Evolutionary conservation across 2,329 filamentous ascomycete genomes (phyloP).

Genomic region (Aspergillus floridensis): DNA sequence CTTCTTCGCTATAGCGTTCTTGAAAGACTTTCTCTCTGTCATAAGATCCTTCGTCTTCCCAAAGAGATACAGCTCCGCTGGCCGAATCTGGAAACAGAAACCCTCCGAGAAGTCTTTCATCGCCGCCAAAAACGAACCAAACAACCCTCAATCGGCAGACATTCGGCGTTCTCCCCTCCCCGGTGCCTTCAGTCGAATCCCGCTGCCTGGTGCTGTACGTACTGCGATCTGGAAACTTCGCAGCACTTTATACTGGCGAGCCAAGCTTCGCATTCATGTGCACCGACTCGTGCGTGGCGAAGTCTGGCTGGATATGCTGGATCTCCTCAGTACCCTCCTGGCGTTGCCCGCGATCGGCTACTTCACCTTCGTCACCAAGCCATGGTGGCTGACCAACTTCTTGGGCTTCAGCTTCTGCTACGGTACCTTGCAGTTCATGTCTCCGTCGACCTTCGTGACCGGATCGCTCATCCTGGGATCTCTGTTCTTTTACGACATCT

Average conservation of each 20-base stretch:
- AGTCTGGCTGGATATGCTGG: slow-evolving; percentile 43
- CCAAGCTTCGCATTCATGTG: slow-evolving; percentile 52
- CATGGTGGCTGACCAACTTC: slow-evolving; percentile 77
- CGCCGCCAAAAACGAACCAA: slow-evolving; percentile 11
- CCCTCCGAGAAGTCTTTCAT: slow-evolving; percentile 33
- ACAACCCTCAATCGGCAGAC: slow-evolving; percentile 15
- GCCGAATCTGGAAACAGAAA: slow-evolving; percentile 49
- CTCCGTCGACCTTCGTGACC: slow-evolving; percentile 81
- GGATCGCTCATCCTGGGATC: slow-evolving; percentile 73
- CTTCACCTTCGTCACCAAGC: slow-evolving; percentile 60
- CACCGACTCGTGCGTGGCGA: slow-evolving; percentile 51
- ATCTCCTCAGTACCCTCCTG: slow-evolving; percentile 56
- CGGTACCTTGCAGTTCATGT: slow-evolving; percentile 75
- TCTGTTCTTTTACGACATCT: slow-evolving; percentile 92
- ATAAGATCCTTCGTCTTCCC: slow-evolving; percentile 70
- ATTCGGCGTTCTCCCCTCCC: slow-evolving; percentile 51
- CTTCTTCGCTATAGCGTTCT: slow-evolving; percentile 70
- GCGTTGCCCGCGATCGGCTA: slow-evolving; percentile 60
- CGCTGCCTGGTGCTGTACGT: slow-evolving; percentile 39
- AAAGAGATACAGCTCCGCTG: slow-evolving; percentile 58
- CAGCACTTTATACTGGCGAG: slow-evolving; percentile 49
- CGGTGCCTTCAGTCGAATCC: slow-evolving; percentile 48
- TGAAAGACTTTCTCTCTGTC: slow-evolving; percentile 69
- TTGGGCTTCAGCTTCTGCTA: slow-evolving; percentile 88
- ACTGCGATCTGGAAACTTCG: slow-evolving; percentile 51